Evolutionary conservation across 2,329 filamentous ascomycete genomes (phyloP).

Genomic region (Geosmithia putterillii): DNA sequence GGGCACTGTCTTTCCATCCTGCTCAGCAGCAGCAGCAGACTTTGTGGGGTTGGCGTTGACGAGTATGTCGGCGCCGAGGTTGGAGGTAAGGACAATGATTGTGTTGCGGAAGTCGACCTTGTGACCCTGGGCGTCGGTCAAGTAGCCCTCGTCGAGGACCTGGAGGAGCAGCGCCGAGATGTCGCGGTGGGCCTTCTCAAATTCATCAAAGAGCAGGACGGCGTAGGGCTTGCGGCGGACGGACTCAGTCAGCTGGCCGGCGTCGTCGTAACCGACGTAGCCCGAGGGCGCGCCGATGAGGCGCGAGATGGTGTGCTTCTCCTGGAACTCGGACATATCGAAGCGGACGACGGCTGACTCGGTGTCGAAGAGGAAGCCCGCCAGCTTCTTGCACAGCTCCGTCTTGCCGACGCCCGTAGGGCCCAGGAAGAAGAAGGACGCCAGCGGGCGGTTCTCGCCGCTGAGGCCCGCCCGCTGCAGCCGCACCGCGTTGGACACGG

Average conservation of each 20-base stretch:
- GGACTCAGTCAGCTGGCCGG: constrained; percentile 89
- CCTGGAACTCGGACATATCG: constrained; percentile 96
- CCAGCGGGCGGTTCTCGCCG: constrained; percentile 81
- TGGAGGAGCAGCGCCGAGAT: constrained; percentile 87
- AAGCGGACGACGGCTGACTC: constrained; percentile 85
- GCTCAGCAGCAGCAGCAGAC: too few species aligned
- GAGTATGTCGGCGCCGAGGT: constrained; percentile 84
- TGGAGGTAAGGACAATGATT: constrained; percentile 91
- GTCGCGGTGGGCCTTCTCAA: constrained; percentile 93
- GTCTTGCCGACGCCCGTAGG: constrained; percentile 97
- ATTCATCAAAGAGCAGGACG: constrained; percentile 90
- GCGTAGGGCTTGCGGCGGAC: constrained; percentile 92
- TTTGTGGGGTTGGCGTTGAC: constrained; percentile 60
- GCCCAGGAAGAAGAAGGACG: constrained; percentile 95
- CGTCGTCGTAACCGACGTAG: constrained; percentile 94
- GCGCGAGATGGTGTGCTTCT: constrained; percentile 89
- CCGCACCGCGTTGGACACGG: constrained; percentile 84
- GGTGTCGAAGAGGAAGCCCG: constrained; percentile 84
- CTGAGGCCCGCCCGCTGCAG: constrained; percentile 88
- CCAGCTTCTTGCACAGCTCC: constrained; percentile 92
- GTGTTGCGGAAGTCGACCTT: constrained; percentile 96
- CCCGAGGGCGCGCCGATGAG: constrained; percentile 88
- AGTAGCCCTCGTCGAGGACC: constrained; percentile 89
- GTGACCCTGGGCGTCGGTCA: constrained; percentile 91
- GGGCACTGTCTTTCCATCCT: too few species aligned